Evolutionary conservation across 2,329 filamentous ascomycete species (phyloP), one percentile per base, ranked within the genome.

Genomic region (Ascosphaera apis): DNA sequence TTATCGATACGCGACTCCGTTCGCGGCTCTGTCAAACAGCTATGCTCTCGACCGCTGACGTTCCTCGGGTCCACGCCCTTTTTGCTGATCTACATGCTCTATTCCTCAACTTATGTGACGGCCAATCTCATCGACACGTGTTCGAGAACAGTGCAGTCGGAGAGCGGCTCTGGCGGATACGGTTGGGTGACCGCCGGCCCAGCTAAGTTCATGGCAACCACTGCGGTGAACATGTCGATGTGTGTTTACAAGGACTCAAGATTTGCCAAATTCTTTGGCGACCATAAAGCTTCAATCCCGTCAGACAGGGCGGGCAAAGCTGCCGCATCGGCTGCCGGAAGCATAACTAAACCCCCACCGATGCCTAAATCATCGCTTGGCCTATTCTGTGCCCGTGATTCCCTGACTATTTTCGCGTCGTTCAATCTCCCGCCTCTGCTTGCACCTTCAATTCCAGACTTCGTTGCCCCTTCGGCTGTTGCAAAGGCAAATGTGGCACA

Each of bases 241-340:
- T 82, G 81, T 54, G 71, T 92, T 33, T 82, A 88, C 66, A 93
- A 92, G 55, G 84, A 92, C 58, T 74, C 75, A 47, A 71, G 76
- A 41, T 92, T 86, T 53, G 81, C 81, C 1, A 69, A 72, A 48
- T 67, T 92, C 48, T 92, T 91, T 52, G 80, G 80, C 9, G 70
- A 76, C 0, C 52, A 56, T 3, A 40, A 63, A 54, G 38, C 66
- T 56, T 8, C 61, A 65, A 12, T 56, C 64, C 17, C 31, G 12
- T 32, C 36, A 27, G 16, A 25, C 9, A 21, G 19, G 4, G 9
- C 19, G 9, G 4, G 19, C 4, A 21, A 21, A 9, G 19, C 19
- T 21, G 19, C 19, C 4, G 9, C 19, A 21, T 21, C 19, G 19
- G 19, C 19, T 21, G 19, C 19, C 19, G 19, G 19, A 21, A 21